A percentile compares a stretch with the other conserved stretches of the same genome.
Evolutionary conservation across 2,329 filamentous ascomycete genomes (phyloP).

Genomic region (Aspergillus fructus): DNA sequence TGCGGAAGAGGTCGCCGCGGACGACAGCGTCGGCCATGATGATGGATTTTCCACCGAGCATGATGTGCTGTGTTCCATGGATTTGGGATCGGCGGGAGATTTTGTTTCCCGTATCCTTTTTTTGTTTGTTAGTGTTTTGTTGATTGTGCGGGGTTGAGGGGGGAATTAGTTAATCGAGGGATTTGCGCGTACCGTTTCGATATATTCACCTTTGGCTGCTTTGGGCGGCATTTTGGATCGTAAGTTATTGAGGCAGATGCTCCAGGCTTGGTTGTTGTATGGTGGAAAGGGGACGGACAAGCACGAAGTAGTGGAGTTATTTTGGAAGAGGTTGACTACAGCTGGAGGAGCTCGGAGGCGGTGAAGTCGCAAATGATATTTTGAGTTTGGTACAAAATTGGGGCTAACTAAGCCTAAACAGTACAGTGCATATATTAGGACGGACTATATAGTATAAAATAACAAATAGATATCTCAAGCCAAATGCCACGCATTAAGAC

Average conservation of each 20-base stretch:
- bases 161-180: background rate
- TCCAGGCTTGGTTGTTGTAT: background rate
- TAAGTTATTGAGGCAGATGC: background rate
- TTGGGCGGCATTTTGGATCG: constrained; percentile 67
- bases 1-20: constrained; percentile 76
- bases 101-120: constrained; percentile 94
- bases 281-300: background rate
- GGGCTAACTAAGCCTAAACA: background rate
- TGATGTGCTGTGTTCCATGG: constrained; percentile 95
- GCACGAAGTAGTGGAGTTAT: background rate
- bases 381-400: background rate
- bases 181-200: constrained; percentile 73
- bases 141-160: constrained; percentile 6
- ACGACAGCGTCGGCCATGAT: constrained; percentile 95
- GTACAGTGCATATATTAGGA: background rate
- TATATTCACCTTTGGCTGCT: constrained; percentile 84
- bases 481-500: constrained; percentile 1
- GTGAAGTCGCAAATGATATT: background rate
- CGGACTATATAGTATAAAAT: background rate
- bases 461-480: constrained; percentile 8
- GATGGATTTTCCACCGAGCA: constrained; percentile 91
- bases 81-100: constrained; percentile 89
- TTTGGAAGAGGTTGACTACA: background rate
- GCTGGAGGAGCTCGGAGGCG: background rate
- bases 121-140: constrained; percentile 3